A percentile compares a stretch with the other conserved stretches of the same genome.
Conservation (phyloP, 2,329 filamentous ascomycete genomes). For the Colletotrichum zoysiae region DNA sequence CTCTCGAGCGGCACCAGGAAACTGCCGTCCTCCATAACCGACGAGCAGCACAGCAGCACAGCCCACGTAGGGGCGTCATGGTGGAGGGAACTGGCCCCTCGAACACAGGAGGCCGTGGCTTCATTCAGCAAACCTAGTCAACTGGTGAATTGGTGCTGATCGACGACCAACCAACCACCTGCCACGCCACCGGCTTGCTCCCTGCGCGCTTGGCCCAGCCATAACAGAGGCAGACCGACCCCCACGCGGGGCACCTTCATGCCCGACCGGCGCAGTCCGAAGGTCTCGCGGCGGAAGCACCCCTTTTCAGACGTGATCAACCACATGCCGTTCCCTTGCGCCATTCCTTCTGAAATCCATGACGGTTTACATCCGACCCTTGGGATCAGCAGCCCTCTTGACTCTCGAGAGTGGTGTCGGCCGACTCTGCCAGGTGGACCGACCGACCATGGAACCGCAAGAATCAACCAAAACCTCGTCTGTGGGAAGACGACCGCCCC, state of each 20-base stretch:
- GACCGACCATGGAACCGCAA: slow-evolving; percentile 1
- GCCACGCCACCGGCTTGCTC: slow-evolving; percentile 30
- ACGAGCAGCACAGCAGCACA: background rate
- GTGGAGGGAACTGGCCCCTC: slow-evolving; percentile 10
- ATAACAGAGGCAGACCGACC: slow-evolving; percentile 33
- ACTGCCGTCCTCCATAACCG: slow-evolving; percentile 18
- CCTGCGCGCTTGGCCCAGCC: slow-evolving; percentile 27
- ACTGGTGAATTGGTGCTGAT: slow-evolving; percentile 33
- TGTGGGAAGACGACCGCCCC: slow-evolving; percentile 5
- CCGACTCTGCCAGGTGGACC: slow-evolving; percentile 30
- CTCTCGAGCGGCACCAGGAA: slow-evolving; percentile 18
- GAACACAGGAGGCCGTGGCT: slow-evolving; percentile 30
- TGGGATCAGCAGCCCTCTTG: slow-evolving; percentile 10
- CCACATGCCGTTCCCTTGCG: slow-evolving; percentile 16
- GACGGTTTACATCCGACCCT: slow-evolving; percentile 34
- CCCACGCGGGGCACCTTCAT: slow-evolving; percentile 41
- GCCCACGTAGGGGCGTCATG: slow-evolving; percentile 23
- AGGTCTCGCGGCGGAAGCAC: slow-evolving; percentile 32
- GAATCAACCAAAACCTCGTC: background rate
- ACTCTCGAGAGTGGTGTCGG: slow-evolving; percentile 20
- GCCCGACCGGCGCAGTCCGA: slow-evolving; percentile 23
- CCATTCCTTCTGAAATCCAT: slow-evolving; percentile 27
- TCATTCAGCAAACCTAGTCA: slow-evolving; percentile 20
- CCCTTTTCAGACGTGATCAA: slow-evolving; percentile 39
- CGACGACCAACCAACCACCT: slow-evolving; percentile 22